These are phyloP conservation scores for Thinopyrum elongatum DNA, from an alignment of 176 grass and related monocot species.

Conservation along the genomic window DNA sequence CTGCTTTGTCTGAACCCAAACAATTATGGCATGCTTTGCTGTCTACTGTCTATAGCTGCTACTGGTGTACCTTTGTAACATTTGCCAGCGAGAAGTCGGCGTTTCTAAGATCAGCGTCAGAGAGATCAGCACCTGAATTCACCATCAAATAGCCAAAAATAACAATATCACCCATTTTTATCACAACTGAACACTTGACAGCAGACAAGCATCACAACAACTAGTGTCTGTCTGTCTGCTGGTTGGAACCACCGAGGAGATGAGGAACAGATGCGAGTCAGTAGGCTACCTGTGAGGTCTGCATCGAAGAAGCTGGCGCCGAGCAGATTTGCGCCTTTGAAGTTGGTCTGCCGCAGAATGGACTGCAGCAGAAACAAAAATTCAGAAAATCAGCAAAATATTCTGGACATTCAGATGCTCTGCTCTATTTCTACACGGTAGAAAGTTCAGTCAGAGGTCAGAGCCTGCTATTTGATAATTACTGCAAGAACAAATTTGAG, in stretches of 20 bases:
- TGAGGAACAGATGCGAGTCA: neutral
- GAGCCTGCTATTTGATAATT: neutral
- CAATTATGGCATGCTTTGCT: neutral
- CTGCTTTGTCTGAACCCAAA: neutral
- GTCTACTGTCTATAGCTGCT: neutral
- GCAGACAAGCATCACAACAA: neutral
- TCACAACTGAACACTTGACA: neutral
- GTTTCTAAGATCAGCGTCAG: conserved; percentile 66
- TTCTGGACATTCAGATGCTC: neutral
- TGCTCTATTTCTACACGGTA: neutral
- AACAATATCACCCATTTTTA: no score
- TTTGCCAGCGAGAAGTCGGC: conserved; percentile 73
- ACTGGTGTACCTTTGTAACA: conserved; percentile 54
- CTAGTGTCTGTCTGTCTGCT: no score
- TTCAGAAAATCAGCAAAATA: neutral
- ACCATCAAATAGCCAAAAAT: neutral
- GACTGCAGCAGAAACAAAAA: conserved; percentile 32
- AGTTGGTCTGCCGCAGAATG: conserved; percentile 80
- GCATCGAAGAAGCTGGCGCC: conserved; percentile 93
- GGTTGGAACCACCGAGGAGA: neutral
- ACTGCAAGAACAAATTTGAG: neutral
- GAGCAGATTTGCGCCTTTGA: conserved; percentile 79
- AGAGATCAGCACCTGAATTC: conserved; percentile 68
- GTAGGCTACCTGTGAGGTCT: conserved; percentile 61
- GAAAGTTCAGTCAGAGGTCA: neutral